phyloP scores from a whole-genome alignment of 495 filamentous ascomycete species.

The Talaromyces trachyspermus region DNA sequence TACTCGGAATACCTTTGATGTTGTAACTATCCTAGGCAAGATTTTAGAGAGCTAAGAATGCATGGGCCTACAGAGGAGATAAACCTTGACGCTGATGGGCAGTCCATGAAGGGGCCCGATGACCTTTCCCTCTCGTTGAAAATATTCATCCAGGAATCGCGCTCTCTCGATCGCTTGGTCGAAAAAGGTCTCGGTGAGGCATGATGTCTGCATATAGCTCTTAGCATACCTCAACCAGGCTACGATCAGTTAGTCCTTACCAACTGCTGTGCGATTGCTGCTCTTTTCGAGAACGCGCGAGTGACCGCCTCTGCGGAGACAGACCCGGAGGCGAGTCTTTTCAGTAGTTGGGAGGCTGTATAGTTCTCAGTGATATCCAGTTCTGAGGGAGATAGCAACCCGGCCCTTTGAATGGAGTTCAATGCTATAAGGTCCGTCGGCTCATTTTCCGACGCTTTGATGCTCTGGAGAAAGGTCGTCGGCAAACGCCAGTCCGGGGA shows the following conservation, averaged over 20 bases:
- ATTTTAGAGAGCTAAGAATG: too few relatives aligned
- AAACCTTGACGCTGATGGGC: conserved; percentile 63
- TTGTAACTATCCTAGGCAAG: conserved; percentile 56
- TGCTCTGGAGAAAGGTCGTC: neutral
- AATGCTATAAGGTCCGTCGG: conserved; percentile 12
- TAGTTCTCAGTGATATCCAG: conserved; percentile 44
- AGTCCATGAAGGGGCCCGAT: conserved; percentile 61
- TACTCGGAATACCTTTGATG: conserved; percentile 46
- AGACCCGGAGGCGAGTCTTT: conserved; percentile 16
- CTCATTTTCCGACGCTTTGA: neutral
- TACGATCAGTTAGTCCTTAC: neutral
- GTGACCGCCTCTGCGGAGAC: conserved; percentile 37
- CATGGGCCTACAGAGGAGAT: too few relatives aligned
- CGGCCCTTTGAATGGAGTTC: conserved; percentile 16
- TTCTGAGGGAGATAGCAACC: conserved; percentile 27
- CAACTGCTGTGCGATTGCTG: conserved; percentile 51
- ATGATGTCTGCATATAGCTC: conserved; percentile 30
- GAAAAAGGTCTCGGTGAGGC: conserved; percentile 60
- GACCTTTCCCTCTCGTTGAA: conserved; percentile 30
- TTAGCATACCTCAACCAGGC: neutral
- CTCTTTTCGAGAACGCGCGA: conserved; percentile 47
- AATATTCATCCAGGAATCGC: conserved; percentile 31
- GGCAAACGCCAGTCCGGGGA: conserved; percentile 27
- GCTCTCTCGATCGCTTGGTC: conserved; percentile 35
- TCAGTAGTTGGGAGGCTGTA: conserved; percentile 37